Evolutionary conservation across 257 asterid genomes (phyloP).

Genomic region (Scutellaria minor): DNA sequence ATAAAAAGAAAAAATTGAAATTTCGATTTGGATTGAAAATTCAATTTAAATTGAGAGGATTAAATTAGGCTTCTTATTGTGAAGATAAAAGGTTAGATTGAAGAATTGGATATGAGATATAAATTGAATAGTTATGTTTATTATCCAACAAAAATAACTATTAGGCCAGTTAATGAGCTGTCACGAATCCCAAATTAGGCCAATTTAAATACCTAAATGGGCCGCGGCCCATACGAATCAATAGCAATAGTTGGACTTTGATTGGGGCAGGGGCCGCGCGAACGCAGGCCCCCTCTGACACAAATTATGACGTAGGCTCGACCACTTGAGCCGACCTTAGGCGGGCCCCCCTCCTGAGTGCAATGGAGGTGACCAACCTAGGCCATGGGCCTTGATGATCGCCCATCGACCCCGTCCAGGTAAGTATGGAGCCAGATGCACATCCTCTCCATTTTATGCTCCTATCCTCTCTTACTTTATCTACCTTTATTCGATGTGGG

Average conservation of each 20-base stretch:
- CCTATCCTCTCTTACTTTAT: background rate
- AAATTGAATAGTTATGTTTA: no score
- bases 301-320: conserved; percentile 43
- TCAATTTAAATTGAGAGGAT: no score
- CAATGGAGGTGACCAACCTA: conserved; percentile 47
- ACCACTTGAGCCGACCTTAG: conserved; percentile 45
- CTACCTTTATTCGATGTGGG: conserved; percentile 17
- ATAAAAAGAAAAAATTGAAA: no score
- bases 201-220: no score
- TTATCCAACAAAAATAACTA: no score
- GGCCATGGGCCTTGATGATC: conserved; percentile 43
- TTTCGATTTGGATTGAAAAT: no score
- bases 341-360: conserved; percentile 38
- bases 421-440: background rate
- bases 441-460: background rate
- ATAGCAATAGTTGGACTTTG: background rate
- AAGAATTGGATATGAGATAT: no score
- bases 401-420: conserved; percentile 51
- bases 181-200: no score
- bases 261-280: conserved; percentile 35
- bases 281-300: conserved; percentile 37
- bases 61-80: no score
- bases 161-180: no score
- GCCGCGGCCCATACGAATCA: no score
- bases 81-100: no score